Conservation (phyloP, 805 yeast species). For the Nakazawaea wickerhamii region DNA sequence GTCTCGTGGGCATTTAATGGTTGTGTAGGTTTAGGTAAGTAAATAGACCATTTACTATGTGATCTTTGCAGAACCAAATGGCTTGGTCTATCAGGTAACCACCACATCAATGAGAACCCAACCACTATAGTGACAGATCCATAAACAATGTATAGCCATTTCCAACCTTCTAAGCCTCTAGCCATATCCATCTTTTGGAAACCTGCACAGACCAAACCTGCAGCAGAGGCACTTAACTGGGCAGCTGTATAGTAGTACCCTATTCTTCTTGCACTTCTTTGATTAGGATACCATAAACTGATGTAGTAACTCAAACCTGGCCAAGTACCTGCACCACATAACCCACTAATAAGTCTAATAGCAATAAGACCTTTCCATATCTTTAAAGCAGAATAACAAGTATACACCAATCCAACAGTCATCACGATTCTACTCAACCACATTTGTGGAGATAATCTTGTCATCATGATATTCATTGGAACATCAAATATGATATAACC, state of each 20-base stretch:
- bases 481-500: conserved; percentile 82
- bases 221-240: conserved; percentile 84
- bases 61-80: conserved; percentile 16
- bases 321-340: conserved; percentile 85
- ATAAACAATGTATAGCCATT: conserved; percentile 77
- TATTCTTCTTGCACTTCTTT: conserved; percentile 68
- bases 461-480: conserved; percentile 84
- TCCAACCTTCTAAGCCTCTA: conserved; percentile 75
- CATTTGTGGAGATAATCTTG: conserved; percentile 75
- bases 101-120: conserved; percentile 66
- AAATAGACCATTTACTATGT: conserved; percentile 10
- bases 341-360: conserved; percentile 63
- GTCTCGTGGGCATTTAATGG: conserved; percentile 54
- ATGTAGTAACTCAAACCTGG: conserved; percentile 85
- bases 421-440: conserved; percentile 79
- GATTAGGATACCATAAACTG: conserved; percentile 79
- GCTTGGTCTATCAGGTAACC: conserved; percentile 80
- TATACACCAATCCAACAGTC: conserved; percentile 70
- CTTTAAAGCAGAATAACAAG: conserved; percentile 63
- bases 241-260: conserved; percentile 93
- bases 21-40: conserved; percentile 18
- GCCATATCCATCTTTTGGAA: conserved; percentile 76
- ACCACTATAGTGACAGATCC: conserved; percentile 63
- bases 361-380: conserved; percentile 61
- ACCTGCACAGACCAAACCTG: conserved; percentile 83